Conservation (phyloP, 331 rosid genomes). For the Acacia concinna region DNA sequence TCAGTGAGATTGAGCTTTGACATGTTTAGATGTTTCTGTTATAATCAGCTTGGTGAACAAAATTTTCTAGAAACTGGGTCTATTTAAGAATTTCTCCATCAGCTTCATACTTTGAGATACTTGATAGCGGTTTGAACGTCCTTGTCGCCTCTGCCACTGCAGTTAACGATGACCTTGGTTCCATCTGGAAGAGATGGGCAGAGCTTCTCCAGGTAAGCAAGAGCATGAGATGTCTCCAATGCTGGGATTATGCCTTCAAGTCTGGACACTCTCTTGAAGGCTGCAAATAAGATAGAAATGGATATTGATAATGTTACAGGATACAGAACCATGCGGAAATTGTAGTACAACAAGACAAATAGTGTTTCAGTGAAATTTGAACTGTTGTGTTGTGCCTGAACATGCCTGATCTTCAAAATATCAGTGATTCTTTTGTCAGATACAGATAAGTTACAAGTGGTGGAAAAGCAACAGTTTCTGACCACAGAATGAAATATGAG, state of each 20-base stretch:
- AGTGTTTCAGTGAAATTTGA: background rate
- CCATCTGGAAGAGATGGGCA: conserved; percentile 82
- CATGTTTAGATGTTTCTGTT: background rate
- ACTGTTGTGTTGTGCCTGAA: background rate
- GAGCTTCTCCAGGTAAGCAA: conserved; percentile 79
- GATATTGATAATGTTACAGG: background rate
- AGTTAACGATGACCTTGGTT: conserved; percentile 72
- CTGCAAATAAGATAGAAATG: background rate
- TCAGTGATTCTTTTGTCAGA: background rate
- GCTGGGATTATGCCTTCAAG: conserved; percentile 98
- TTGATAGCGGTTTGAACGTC: conserved; percentile 92
- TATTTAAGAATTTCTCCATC: background rate
- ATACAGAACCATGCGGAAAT: background rate
- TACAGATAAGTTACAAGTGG: background rate
- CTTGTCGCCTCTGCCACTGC: conserved; percentile 96
- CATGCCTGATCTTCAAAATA: background rate
- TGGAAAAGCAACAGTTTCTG: conserved; percentile 11
- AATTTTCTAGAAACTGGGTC: background rate
- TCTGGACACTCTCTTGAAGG: conserved; percentile 58
- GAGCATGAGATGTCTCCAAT: conserved; percentile 92
- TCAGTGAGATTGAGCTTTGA: background rate
- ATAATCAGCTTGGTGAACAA: background rate
- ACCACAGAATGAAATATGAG: background rate
- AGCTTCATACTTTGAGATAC: conserved; percentile 58
- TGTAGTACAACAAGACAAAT: background rate